Evolutionary conservation across 306 rosid species (phyloP), one percentile per base, ranked within the genome.

Genomic region (Hippophae rhamnoides): DNA sequence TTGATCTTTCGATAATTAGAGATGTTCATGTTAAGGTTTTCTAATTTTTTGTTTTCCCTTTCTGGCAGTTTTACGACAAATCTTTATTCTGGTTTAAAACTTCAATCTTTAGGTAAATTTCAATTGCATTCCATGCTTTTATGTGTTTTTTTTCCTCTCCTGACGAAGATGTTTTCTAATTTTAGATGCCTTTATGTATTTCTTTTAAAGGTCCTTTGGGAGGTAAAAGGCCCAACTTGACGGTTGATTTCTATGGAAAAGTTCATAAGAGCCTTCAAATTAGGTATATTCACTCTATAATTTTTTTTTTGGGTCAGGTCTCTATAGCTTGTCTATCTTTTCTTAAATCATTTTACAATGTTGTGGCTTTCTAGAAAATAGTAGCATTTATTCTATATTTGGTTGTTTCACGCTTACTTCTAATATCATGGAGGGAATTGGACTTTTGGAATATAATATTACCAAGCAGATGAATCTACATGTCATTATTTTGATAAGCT

Each of bases 11-110:
- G 9, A 13, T 57, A 3, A 25, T 50, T 8, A 47, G 23, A 13
- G 10, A 40, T 8, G 5, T 47, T 65, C 46, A 60, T 64, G 41
- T 8, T 10, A 58, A 25, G 56, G 43, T 51, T 54, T 10, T 18
- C 5, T 12, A 65, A 13, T 62, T 18, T 3, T 50, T 26, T 12
- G n/a, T 56, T 41, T 23, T 44, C 49, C 13, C 56, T 64, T 55
- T 65, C 5, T 65, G 43, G 51, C 77, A 92, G 99, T 67, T 63
- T 63, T 57, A 58, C 74, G 18, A 69, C 87, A 13, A 92, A 82
- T 71, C 74, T 85, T 65, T 83, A 78, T 76, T 76, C 96, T 5
- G 95, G 95, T 50, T 58, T 92, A 65, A 92, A 80, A 76, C 89
- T 71, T 72, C 95, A 87, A 79, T 74, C 89, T 73, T 14, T 76